Evolutionary conservation across 176 grass and related monocot genomes (phyloP), one percentile per base, ranked within the genome.

Genomic region (Carex parvula): DNA sequence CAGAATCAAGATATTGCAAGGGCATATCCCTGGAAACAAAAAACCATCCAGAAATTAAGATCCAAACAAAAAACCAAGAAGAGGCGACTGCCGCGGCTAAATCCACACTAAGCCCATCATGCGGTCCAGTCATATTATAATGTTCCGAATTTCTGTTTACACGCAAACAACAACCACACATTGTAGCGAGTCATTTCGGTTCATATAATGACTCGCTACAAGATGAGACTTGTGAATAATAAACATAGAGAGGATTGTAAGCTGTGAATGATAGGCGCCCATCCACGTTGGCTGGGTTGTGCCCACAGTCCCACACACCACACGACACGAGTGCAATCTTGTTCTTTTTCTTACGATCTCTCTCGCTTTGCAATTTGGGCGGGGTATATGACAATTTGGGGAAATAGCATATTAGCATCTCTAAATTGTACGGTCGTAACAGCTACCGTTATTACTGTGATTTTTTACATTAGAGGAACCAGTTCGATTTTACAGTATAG

Each of bases 271-370:
- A 57, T 57, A 15, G 35, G 24, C 8, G 29, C 12, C 53, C n/a
- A 33, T 79, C 76, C 76, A 79, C 53, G 76, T 79, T 29, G 22
- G 29, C 78, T 18, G 30, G 53, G 30, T 60, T 52, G 80, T 26
- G 59, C 79, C 81, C 62, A 26, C 26, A 26, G 26, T 26, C 26
- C 26, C 26, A 83, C 62, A 55, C 44, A 83, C 81, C 44, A 24
- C 22, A 83, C 60, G 81, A 83, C 81, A 83, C 80, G 44, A 83
- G 62, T 83, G 79, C 79, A 64, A 66, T 64, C 63, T 83, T 77
- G 73, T 77, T 77, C 22, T 54, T 21, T 77, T 55, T 56, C 46
- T 73, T 13, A 24, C 20, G 42, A 72, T 75, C 70, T 74, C 70
- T 74, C 70, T 74, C 44, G 26, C 70, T 53, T 67, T 6, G 4